Conservation (phyloP, 2,329 filamentous ascomycete species). For the Hymenoscyphus repandus region DNA sequence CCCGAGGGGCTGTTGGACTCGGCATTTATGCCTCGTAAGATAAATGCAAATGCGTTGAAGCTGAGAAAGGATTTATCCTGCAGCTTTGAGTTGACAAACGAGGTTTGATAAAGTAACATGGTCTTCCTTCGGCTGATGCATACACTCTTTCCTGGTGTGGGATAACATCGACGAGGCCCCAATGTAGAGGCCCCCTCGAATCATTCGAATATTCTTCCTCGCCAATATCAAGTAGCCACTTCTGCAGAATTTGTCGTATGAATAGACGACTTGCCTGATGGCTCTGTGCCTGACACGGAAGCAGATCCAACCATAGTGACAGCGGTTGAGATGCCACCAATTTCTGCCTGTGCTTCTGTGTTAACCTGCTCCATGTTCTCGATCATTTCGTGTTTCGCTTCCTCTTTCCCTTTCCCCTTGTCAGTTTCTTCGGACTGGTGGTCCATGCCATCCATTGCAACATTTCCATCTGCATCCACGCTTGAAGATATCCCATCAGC, state of each 20-base stretch:
- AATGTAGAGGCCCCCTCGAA: no score
- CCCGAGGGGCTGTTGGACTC: no score
- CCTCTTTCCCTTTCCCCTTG: constrained; percentile 16
- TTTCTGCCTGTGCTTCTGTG: constrained; percentile 9
- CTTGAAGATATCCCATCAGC: neutral
- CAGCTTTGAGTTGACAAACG: no score
- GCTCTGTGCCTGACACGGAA: constrained; percentile 12
- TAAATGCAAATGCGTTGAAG: no score
- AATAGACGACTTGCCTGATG: constrained; percentile 20
- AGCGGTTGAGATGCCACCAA: constrained; percentile 15
- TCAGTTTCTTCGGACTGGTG: constrained; percentile 1
- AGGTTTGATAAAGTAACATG: no score
- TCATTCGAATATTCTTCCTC: no score
- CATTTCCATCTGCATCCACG: constrained; percentile 14
- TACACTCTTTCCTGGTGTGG: no score
- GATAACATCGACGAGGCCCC: no score
- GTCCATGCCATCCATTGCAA: constrained; percentile 12
- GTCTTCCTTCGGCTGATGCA: no score
- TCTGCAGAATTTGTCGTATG: constrained; percentile 19
- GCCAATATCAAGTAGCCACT: no score
- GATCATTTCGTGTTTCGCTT: constrained; percentile 1
- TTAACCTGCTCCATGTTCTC: neutral
- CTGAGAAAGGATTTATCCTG: no score
- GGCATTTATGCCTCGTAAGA: no score
- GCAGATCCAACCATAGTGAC: constrained; percentile 15